phyloP scores from a whole-genome alignment of 1,139 yeast genomes.

The Debaryomycetaceae sp. region DNA sequence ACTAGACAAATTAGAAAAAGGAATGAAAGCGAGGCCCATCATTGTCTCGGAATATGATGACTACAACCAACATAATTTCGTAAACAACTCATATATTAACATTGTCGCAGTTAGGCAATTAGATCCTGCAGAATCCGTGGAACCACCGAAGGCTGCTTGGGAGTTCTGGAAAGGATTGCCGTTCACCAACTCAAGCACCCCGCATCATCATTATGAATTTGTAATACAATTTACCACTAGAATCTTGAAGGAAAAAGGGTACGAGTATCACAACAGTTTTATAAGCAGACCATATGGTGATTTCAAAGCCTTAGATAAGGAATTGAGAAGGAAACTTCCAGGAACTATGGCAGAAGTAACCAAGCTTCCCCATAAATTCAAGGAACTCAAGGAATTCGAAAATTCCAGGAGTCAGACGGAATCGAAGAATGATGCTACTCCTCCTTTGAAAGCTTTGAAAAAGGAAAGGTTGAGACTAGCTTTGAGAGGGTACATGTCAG shows the following conservation, averaged over 20 bases:
- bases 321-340: conserved; percentile 56
- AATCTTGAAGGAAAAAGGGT: conserved; percentile 20
- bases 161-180: not conserved
- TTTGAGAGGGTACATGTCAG: conserved; percentile 65
- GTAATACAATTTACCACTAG: conserved; percentile 34
- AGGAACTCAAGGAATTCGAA: conserved; percentile 28
- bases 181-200: conserved; percentile 11
- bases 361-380: conserved; percentile 49
- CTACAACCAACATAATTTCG: conserved; percentile 36
- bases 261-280: conserved; percentile 29
- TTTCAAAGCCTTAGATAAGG: conserved; percentile 53
- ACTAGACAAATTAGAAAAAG: conserved; percentile 32
- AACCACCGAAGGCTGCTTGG: not conserved
- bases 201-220: conserved; percentile 40
- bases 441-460: not conserved
- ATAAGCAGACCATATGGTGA: conserved; percentile 64
- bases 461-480: conserved; percentile 70
- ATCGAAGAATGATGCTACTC: too few relatives aligned
- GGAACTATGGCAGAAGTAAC: conserved; percentile 66
- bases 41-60: conserved; percentile 26
- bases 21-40: conserved; percentile 7
- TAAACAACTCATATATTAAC: conserved; percentile 60
- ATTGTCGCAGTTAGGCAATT: conserved; percentile 58
- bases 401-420: not conserved
- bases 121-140: conserved; percentile 5